Evolutionary conservation across 164 flowering plant species (phyloP), one percentile per base, ranked within the genome.

Genomic region (Vitis labrusca): DNA sequence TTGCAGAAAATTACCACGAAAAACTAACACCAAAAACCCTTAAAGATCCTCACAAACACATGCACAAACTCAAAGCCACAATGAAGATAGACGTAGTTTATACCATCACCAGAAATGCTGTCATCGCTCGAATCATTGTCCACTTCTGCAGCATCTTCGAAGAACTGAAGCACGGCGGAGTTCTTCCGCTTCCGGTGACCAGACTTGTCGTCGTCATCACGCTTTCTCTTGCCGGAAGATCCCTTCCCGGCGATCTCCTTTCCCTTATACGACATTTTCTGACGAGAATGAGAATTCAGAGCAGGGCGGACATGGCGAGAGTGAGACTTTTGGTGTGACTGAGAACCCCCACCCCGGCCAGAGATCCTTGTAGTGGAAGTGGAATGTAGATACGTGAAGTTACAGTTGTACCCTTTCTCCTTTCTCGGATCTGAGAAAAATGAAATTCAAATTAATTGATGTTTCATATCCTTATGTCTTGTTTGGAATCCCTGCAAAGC

Each of bases 121-220:
- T 70, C 84, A 9, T 83, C 92, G 78, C 79, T 80, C 32, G 56
- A 61, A n/a, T 66, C 79, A 10, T 66, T 71, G 50, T 72, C 81
- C 23, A 76, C 91, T 23, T 73, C 83, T 8, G 91, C 93, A 12
- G 74, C 74, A 37, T 83, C 86, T 1, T 93, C 97, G 78, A 93
- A 86, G 75, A 91, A 93, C 83, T 88, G 85, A 27, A 89, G 84
- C 9, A 86, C 91, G 12, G 73, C 73, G 17, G 77, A 82, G 61
- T 81, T 79, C 49, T 50, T 81, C 77, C 81, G 73, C 63, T 83
- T 88, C 57, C 82, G 65, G n/a, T 68, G 58, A 17, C 76, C 71
- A 59, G 85, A 17, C 48, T 81, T 80, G 57, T 77, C 90, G 37
- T 74, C 61, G 53, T 69, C 79, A 16, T 55, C 72, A 1, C 65